phyloP scores from a whole-genome alignment of 805 yeast species.

The Starmerella apis region DNA sequence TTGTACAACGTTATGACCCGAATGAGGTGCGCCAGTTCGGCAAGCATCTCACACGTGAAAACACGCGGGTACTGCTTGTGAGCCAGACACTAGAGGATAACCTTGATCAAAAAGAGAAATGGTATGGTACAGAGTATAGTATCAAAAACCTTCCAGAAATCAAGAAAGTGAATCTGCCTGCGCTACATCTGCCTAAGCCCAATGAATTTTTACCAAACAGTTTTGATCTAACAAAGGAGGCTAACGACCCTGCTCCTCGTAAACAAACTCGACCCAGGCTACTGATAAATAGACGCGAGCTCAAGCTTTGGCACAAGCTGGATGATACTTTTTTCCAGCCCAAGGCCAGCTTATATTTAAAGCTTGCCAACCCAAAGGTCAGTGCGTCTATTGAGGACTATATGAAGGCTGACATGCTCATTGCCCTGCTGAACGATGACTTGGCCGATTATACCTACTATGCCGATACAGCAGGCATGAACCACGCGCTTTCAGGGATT shows the following conservation, averaged over 20 bases:
- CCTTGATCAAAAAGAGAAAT: constrained; percentile 50
- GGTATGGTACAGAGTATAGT: constrained; percentile 84
- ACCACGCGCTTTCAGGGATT: constrained; percentile 46
- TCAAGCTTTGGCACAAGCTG: constrained; percentile 64
- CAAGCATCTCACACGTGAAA: constrained; percentile 43
- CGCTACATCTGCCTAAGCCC: constrained; percentile 54
- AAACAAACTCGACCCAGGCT: constrained; percentile 50
- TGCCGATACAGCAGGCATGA: constrained; percentile 72
- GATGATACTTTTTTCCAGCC: constrained; percentile 87
- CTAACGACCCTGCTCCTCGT: constrained; percentile 30
- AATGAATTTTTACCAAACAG: constrained; percentile 76
- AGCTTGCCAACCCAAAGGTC: constrained; percentile 46
- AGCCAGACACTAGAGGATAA: constrained; percentile 43
- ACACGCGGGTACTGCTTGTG: constrained; percentile 49
- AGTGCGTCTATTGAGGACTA: constrained; percentile 31
- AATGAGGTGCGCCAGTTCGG: constrained; percentile 43
- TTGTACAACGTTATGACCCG: constrained; percentile 52
- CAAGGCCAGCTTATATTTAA: constrained; percentile 59
- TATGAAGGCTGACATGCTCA: constrained; percentile 50
- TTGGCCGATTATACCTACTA: constrained; percentile 69
- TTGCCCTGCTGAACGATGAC: constrained; percentile 64
- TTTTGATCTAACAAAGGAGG: constrained; percentile 46
- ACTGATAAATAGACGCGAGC: constrained; percentile 36
- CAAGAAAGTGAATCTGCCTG: constrained; percentile 20
- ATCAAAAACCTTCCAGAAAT: constrained; percentile 34